Evolutionary conservation across 139 green algal species (phyloP), one percentile per base, ranked within the genome.

Genomic region (Chlorella sp.): DNA sequence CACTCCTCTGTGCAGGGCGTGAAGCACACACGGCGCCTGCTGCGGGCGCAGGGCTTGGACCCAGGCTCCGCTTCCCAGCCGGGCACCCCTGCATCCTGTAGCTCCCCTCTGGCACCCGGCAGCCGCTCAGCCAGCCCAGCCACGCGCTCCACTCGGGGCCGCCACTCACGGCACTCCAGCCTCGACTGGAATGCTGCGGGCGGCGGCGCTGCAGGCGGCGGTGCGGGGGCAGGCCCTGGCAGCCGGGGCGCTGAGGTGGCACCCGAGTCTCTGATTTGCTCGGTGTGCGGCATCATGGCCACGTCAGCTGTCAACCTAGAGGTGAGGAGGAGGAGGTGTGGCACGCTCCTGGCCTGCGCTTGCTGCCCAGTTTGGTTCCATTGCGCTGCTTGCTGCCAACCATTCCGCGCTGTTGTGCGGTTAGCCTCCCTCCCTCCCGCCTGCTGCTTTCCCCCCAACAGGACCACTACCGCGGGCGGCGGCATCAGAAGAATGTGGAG

Each of bases 221-320:
- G 34, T n/a, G 44, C 30, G 20, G 2, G 16, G 0, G 34, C 38
- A 28, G 69, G 11, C 32, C n/a, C n/a, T n/a, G 11, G 44, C 44
- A 55, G 44, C 44, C 7, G 11, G 44, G 74, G 41, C 4, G 32
- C 30, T 9, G 74, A 74, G 32, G 12, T 63, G 11, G 38, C 57
- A 12, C 34, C 55, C 13, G 81, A 79, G 81, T 80, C 68, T 15
- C 79, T 87, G 12, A 84, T 89, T 28, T 93, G 90, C 85, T 84
- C 82, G 1, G 88, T 87, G 28, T 93, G 90, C 75, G 90, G 90
- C 72, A 90, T 93, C 65, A 85, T 89, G 34, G 86, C 90, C 30
- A 93, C 90, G n/a, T 90, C 84, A 34, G 70, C 89, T 26, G 82
- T 86, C 39, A 91, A 93, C 72, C 51, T 92, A 70, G 71, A 90